phyloP scores from a whole-genome alignment of 768 basidiomycete genomes.

The Amanita rimosa region DNA sequence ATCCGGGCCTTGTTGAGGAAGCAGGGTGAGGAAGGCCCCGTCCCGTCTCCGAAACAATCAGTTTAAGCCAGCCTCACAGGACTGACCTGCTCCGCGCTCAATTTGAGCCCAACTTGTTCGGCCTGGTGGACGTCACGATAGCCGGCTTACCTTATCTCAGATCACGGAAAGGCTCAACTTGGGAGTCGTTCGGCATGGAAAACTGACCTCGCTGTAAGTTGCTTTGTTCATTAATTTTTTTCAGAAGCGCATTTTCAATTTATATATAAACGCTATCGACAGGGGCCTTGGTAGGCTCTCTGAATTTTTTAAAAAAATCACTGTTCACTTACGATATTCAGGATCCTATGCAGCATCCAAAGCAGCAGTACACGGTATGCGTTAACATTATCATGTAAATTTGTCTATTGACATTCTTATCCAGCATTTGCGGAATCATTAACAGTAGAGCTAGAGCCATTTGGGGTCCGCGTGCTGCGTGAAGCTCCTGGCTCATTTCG shows the following conservation, averaged over 20 bases:
- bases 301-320: too few species aligned
- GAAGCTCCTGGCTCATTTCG: slow-evolving; percentile 52
- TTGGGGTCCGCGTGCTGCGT: slow-evolving; percentile 44
- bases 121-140: slow-evolving; percentile 38
- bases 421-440: slow-evolving; percentile 6
- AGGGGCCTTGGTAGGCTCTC: too few species aligned
- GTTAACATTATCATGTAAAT: background rate
- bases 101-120: slow-evolving; percentile 40
- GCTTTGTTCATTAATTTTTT: background rate
- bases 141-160: slow-evolving; percentile 43
- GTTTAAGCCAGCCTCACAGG: background rate
- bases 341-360: slow-evolving; percentile 41
- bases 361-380: slow-evolving; percentile 44
- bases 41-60: background rate
- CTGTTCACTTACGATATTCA: background rate
- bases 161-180: slow-evolving; percentile 31
- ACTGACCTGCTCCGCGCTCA: slow-evolving; percentile 23
- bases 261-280: background rate
- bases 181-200: slow-evolving; percentile 47
- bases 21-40: slow-evolving; percentile 31
- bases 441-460: slow-evolving; percentile 35
- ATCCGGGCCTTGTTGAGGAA: slow-evolving; percentile 42
- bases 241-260: background rate
- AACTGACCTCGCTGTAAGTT: slow-evolving; percentile 29
- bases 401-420: background rate